A percentile compares a stretch with the other conserved stretches of the same genome.
These are phyloP conservation scores for Cladochytrium replicatum DNA, from an alignment of 192 early-diverging fungal genomes.

Conservation along the genomic window DNA sequence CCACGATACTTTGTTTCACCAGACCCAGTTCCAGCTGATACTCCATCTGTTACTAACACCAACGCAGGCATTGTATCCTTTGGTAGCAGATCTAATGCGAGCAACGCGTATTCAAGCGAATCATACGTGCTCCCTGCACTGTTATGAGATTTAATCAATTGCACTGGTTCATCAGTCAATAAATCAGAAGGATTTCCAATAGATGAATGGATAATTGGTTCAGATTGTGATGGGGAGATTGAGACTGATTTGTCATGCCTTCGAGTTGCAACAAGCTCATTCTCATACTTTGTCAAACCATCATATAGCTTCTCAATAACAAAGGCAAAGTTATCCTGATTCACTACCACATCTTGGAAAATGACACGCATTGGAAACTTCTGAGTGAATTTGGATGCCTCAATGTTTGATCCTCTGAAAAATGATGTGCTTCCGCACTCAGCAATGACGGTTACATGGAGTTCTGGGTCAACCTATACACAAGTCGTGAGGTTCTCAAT, in stretches of 20 bases:
- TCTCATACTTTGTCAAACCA: conserved; percentile 34
- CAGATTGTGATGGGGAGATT: not conserved
- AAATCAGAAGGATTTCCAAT: too few relatives aligned
- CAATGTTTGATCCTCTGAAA: conserved; percentile 14
- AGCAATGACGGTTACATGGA: conserved; percentile 36
- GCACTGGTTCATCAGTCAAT: too few relatives aligned
- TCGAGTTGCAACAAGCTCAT: conserved; percentile 22
- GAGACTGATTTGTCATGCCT: not conserved
- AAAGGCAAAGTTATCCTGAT: conserved; percentile 15
- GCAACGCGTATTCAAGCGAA: conserved; percentile 26
- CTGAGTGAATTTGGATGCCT: conserved; percentile 14
- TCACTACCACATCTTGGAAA: conserved; percentile 35
- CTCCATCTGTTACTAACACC: conserved; percentile 41
- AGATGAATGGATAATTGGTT: too few relatives aligned
- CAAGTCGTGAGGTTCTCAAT: too few relatives aligned
- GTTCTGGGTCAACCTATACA: conserved; percentile 21
- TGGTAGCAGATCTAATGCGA: conserved; percentile 29
- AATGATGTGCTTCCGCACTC: conserved; percentile 29
- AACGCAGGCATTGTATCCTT: conserved; percentile 25
- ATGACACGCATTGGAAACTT: conserved; percentile 26
- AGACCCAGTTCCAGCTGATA: conserved; percentile 8
- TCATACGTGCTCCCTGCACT: too few relatives aligned
- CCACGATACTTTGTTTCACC: conserved; percentile 27
- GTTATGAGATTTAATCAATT: too few relatives aligned
- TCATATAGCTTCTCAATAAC: conserved; percentile 31